phyloP scores from a whole-genome alignment of 2,329 filamentous ascomycete species.

The Dothideomycetes sp. region DNA sequence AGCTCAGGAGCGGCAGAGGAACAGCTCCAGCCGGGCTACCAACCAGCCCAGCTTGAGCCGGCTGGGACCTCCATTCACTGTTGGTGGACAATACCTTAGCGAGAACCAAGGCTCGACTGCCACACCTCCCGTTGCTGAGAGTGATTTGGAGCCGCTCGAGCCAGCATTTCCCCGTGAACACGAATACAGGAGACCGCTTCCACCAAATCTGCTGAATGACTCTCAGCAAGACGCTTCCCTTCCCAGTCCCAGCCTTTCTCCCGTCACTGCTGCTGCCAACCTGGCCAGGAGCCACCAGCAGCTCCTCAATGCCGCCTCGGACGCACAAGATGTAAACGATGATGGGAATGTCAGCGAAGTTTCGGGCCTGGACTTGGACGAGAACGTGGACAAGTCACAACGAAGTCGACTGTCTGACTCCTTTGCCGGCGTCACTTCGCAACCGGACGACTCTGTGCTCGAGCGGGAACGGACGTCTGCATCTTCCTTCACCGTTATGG shows the following conservation, averaged over 20 bases:
- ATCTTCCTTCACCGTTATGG: slow-evolving; percentile 40
- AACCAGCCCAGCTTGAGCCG: slow-evolving; percentile 3
- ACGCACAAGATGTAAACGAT: slow-evolving; percentile 13
- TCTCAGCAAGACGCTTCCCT: slow-evolving; percentile 80
- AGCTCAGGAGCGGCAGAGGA: slow-evolving; percentile 5
- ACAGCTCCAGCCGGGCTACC: not conserved
- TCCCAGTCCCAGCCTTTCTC: slow-evolving; percentile 88
- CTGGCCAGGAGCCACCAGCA: slow-evolving; percentile 25
- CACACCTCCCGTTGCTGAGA: slow-evolving; percentile 65
- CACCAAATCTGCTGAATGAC: slow-evolving; percentile 53
- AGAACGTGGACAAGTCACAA: slow-evolving; percentile 10
- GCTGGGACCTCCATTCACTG: not conserved
- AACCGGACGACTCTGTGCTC: too few species aligned
- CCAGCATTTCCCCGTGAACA: slow-evolving; percentile 8
- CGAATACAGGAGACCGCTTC: slow-evolving; percentile 15
- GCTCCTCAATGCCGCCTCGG: slow-evolving; percentile 5
- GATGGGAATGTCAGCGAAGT: slow-evolving; percentile 20
- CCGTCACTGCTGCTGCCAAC: slow-evolving; percentile 69
- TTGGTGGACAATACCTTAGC: not conserved
- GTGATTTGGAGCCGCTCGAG: slow-evolving; percentile 50
- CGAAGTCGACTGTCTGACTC: not conserved
- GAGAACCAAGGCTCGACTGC: slow-evolving; percentile 32
- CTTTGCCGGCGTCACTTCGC: not conserved
- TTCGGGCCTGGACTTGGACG: slow-evolving; percentile 22
- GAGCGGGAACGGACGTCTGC: not conserved